Base-by-base conservation (phyloP, 2,329 filamentous ascomycete genomes). In the Xylariaceae sp. region DNA sequence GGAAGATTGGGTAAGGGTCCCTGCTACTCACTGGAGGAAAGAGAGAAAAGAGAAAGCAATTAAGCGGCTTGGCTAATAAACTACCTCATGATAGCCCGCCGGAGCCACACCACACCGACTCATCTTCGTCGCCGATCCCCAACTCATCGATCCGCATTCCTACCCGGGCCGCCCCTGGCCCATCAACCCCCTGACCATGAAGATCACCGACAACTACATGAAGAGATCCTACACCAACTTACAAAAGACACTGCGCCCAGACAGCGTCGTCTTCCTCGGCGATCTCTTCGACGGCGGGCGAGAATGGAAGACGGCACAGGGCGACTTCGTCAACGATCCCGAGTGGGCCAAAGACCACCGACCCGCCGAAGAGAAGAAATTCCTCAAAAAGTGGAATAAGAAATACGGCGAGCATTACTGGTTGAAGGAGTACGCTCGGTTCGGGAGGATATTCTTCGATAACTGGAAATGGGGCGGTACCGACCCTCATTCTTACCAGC, bases 261-360 rank as follows among this genome's bases (percentile, higher is more conserved):
- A 96, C 62, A 91, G 87, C 14, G 74, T 95, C 1, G 80, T 96
- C 62, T 97, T 98, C 62, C 73, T 98, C 0, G 93, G 93, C 6
- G 93, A 98, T 62, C 72, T 98, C 1, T 96, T 98, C 59, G 93
- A 98, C 62, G 93, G 93, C 4, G 93, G 93, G 7, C 80, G 93
- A 55, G 93, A 98, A 71, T 98, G 93, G 93, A 86, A 84, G 55
- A 92, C 91, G 11, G 71, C 67, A 2, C 74, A 74, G 20, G 84
- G 79, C 35, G 66, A 74, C 37, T 81, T 80, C 42, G n/a, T n/a
- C n/a, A 67, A 74, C 20, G 81, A 85, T 52, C 78, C 79, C 1
- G 70, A 72, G 51, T 84, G 80, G 80, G 74, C 75, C 19, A 67
- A 67, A 22, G 69, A 67, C 3, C 71, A 74, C 33, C 68, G 75